A percentile compares a stretch with the other conserved stretches of the same genome.
phyloP scores from a whole-genome alignment of 441 rosid species.

The Populus hybrid region DNA sequence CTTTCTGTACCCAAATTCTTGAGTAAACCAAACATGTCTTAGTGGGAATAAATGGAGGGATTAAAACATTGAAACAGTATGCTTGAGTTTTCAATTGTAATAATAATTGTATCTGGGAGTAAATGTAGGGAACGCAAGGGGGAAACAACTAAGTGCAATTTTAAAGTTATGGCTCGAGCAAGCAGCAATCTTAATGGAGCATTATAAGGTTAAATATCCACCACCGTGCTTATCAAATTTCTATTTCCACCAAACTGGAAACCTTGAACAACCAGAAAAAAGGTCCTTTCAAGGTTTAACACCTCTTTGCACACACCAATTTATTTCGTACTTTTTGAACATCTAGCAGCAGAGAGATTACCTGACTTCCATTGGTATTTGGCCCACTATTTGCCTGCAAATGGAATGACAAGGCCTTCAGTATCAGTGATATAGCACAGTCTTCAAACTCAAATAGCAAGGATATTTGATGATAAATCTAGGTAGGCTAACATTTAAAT shows the following conservation, averaged over 20 bases:
- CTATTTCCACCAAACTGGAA: background rate
- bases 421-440: background rate
- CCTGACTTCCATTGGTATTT: conserved; percentile 86
- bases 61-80: background rate
- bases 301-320: background rate
- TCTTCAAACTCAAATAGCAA: background rate
- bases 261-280: background rate
- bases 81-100: background rate
- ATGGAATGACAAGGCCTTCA: conserved; percentile 11
- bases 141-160: background rate
- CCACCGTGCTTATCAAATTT: background rate
- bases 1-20: background rate
- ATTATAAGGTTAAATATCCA: background rate
- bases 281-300: background rate
- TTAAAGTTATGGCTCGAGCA: background rate
- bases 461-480: background rate
- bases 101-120: background rate
- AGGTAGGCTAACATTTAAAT: background rate
- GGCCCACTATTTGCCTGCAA: conserved; percentile 95
- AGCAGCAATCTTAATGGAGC: background rate
- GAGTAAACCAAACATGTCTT: background rate
- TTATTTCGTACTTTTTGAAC: background rate
- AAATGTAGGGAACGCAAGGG: background rate
- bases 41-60: background rate
- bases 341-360: conserved; percentile 17